Percentiles rank a stretch among this genome's conserved stretches.
These are phyloP conservation scores for Epichloe aotearoae DNA, from an alignment of 2,329 filamentous ascomycete species.

Conservation along the genomic window DNA sequence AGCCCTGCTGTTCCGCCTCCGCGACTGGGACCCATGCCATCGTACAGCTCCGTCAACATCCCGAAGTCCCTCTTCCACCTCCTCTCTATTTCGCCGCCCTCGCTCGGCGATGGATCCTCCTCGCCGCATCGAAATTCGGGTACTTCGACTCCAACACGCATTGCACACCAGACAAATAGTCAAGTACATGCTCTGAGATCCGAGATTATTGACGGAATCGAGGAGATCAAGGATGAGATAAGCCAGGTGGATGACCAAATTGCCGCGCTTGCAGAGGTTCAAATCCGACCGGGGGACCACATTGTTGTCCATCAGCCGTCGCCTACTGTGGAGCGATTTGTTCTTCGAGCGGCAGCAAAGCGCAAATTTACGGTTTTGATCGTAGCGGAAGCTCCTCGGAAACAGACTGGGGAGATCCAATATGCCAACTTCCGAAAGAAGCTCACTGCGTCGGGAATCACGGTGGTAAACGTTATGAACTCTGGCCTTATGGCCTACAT, in stretches of 20 bases:
- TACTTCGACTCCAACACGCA: slow-evolving; percentile 34
- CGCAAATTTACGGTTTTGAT: slow-evolving; percentile 86
- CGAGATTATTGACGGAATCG: slow-evolving; percentile 86
- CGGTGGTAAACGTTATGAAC: slow-evolving; percentile 73
- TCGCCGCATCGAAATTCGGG: slow-evolving; percentile 37
- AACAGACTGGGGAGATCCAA: slow-evolving; percentile 23
- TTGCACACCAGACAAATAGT: slow-evolving; percentile 25
- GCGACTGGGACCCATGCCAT: slow-evolving; percentile 48
- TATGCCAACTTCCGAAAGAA: slow-evolving; percentile 58
- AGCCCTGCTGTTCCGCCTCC: slow-evolving; percentile 16
- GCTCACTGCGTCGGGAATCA: slow-evolving; percentile 63
- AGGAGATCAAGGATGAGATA: slow-evolving; percentile 92
- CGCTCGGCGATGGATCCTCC: slow-evolving; percentile 20
- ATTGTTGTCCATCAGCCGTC: slow-evolving; percentile 84
- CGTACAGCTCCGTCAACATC: slow-evolving; percentile 50
- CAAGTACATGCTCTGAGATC: slow-evolving; percentile 62
- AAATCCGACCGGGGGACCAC: slow-evolving; percentile 87
- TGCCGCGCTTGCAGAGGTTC: slow-evolving; percentile 72
- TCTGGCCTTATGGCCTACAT: slow-evolving; percentile 85
- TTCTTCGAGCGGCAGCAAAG: slow-evolving; percentile 76
- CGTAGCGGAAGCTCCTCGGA: slow-evolving; percentile 46
- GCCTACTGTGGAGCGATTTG: slow-evolving; percentile 75
- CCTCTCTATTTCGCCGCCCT: slow-evolving; percentile 56
- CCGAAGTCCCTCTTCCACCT: slow-evolving; percentile 79
- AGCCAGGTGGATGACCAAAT: slow-evolving; percentile 89